Conservation (phyloP, 192 early-diverging fungal genomes). For the Umbelopsis isabellina region DNA sequence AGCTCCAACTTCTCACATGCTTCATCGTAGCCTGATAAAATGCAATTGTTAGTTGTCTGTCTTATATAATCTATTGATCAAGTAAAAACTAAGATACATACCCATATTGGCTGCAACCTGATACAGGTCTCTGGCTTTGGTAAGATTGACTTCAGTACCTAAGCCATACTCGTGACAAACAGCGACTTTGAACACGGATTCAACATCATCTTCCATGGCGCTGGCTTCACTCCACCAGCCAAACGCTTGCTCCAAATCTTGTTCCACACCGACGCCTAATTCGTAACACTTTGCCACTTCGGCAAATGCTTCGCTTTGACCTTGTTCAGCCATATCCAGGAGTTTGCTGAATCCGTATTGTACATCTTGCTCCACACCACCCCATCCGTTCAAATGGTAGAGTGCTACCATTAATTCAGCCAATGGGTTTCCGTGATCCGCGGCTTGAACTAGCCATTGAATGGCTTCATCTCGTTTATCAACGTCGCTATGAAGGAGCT, state of each 20-base stretch:
- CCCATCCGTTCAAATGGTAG: constrained; percentile 39
- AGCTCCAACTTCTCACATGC: constrained; percentile 1
- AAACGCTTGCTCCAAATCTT: constrained; percentile 29
- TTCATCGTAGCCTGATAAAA: constrained; percentile 2
- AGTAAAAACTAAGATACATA: not conserved
- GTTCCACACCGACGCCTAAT: constrained; percentile 30
- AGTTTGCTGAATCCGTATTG: constrained; percentile 26
- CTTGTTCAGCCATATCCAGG: constrained; percentile 26
- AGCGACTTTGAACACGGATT: constrained; percentile 29
- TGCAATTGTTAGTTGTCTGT: not conserved
- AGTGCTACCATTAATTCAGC: constrained; percentile 30
- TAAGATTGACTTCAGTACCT: constrained; percentile 21
- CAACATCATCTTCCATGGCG: constrained; percentile 30
- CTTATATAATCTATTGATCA: not conserved
- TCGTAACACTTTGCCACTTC: constrained; percentile 42
- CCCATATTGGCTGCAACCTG: constrained; percentile 32
- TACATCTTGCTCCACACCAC: constrained; percentile 25
- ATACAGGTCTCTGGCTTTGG: constrained; percentile 29
- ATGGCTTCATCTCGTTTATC: constrained; percentile 29
- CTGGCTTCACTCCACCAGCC: constrained; percentile 39
- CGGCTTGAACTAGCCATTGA: constrained; percentile 18
- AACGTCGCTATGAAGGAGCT: constrained; percentile 26
- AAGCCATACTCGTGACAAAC: constrained; percentile 33
- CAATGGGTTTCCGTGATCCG: constrained; percentile 16
- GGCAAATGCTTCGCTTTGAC: constrained; percentile 29